Base-by-base conservation (phyloP, 2,329 filamentous ascomycete genomes). In the Cladobotryum mycophilum region DNA sequence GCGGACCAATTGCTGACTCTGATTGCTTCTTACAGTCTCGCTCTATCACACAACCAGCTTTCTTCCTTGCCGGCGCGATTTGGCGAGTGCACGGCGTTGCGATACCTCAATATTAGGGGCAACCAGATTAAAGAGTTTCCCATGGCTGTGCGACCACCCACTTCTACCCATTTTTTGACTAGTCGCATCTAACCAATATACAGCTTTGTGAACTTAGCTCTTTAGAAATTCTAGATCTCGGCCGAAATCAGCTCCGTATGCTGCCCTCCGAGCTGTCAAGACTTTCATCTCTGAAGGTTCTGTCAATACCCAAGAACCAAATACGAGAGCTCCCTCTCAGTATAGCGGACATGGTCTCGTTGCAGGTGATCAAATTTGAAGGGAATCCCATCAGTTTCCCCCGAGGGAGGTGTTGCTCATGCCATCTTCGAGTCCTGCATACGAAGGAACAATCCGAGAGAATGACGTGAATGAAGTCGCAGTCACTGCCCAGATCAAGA, bases 221-320 rank as follows among this genome's bases (percentile, higher is more conserved):
- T 34, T 80, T 97, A 49, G 91, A 97, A 70, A 96, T 96, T 53
- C 80, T 97, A 54, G 92, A 97, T 70, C 78, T 97, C 49, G 91
- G 90, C 65, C 82, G 88, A 60, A 97, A 97, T 66, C 89, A 86
- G 66, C 83, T 97, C 54, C 81, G 80, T 44, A 74, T 80, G 9
- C 78, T 97, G 2, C 90, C 92, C 0, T 81, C 85, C 43, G 86
- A 91, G 48, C 88, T 96, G 55, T 81, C 80, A 53, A 89, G 84
- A 62, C 75, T 97, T 61, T 85, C 84, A 5, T 95, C 89, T 2
- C 74, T 97, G 56, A 95, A 95, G 64, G 91, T 96, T 14, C 76
- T 97, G 49, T 91, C 90, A 2, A 80, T 96, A 35, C 86, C 88
- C 58, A 88, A 88, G 64, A 96, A 96, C 66, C 82, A 86, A 53